Conservation (phyloP, 768 basidiomycete species). For the Guyanaporus albipodus region DNA sequence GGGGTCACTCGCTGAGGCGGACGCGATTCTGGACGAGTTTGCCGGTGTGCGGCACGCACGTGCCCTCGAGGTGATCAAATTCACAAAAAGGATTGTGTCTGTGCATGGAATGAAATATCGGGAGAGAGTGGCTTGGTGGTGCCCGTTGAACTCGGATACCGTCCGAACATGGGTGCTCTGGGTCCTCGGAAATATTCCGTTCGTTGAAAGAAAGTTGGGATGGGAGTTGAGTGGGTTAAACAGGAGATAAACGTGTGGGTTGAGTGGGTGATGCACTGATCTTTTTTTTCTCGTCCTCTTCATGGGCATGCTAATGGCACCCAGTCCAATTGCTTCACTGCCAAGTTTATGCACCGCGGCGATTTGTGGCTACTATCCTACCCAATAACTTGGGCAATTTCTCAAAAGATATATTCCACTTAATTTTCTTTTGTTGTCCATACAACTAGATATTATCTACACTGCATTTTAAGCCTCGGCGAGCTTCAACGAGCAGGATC, state of each 20-base stretch:
- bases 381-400: too few species aligned
- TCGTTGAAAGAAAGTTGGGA: slow-evolving; percentile 8
- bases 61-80: slow-evolving; percentile 38
- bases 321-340: too few species aligned
- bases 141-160: slow-evolving; percentile 24
- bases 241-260: too few species aligned
- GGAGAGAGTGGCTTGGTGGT: slow-evolving; percentile 14
- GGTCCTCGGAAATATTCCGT: slow-evolving; percentile 13
- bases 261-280: too few species aligned
- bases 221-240: slow-evolving; percentile 24
- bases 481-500: too few species aligned
- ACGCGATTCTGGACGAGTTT: slow-evolving; percentile 34
- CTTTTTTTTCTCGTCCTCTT: too few species aligned
- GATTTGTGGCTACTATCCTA: too few species aligned
- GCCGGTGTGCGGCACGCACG: slow-evolving; percentile 33
- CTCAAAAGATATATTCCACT: too few species aligned
- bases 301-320: too few species aligned
- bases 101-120: slow-evolving; percentile 21
- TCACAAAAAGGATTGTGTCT: slow-evolving; percentile 35
- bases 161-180: slow-evolving; percentile 27
- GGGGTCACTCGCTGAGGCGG: slow-evolving; percentile 12
- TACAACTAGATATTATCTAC: too few species aligned
- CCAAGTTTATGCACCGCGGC: too few species aligned
- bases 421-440: slow-evolving; percentile 1
- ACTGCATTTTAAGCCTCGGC: too few species aligned